Conservation (phyloP, 352 stramenopile genomes). For the Pythium periplocum region DNA sequence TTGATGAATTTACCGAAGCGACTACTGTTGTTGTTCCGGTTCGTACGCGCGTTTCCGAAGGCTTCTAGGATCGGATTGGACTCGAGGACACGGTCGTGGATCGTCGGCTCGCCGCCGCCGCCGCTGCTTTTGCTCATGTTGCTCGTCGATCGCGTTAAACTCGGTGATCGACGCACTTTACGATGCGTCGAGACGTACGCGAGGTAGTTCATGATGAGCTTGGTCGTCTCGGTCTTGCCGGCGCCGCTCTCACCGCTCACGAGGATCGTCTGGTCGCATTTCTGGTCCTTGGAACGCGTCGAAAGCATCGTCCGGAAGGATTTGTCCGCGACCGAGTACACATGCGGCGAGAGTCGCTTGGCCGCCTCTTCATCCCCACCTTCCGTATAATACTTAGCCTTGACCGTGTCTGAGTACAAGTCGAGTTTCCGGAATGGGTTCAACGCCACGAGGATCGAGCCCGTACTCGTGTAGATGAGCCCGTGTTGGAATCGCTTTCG, state of each 20-base stretch:
- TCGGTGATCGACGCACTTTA: slow-evolving; percentile 1
- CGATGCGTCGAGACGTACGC: slow-evolving; percentile 70
- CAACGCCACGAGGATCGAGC: slow-evolving; percentile 79
- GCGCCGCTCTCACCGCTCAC: slow-evolving; percentile 94
- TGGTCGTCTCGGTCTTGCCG: slow-evolving; percentile 96
- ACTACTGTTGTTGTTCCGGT: slow-evolving; percentile 96
- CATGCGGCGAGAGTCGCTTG: slow-evolving; percentile 68
- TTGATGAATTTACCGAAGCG: slow-evolving; percentile 97
- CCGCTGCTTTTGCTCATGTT: not conserved
- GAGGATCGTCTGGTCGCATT: slow-evolving; percentile 92
- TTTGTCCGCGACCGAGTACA: slow-evolving; percentile 83
- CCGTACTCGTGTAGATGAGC: slow-evolving; percentile 87
- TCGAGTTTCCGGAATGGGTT: slow-evolving; percentile 77
- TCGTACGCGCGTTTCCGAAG: slow-evolving; percentile 94
- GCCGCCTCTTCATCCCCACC: slow-evolving; percentile 49
- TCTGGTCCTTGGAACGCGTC: slow-evolving; percentile 25
- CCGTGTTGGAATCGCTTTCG: slow-evolving; percentile 75
- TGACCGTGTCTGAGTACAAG: slow-evolving; percentile 64
- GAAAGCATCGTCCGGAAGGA: slow-evolving; percentile 83
- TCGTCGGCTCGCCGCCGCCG: slow-evolving; percentile 30
- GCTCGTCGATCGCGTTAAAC: not conserved
- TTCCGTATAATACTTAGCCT: slow-evolving; percentile 62
- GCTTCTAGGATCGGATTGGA: slow-evolving; percentile 95
- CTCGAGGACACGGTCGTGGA: slow-evolving; percentile 89
- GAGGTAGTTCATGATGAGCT: slow-evolving; percentile 97